A percentile compares a stretch with the other conserved stretches of the same genome.
phyloP scores from a whole-genome alignment of 148 eudicot species.

The Rhododendron ferrugineum region DNA sequence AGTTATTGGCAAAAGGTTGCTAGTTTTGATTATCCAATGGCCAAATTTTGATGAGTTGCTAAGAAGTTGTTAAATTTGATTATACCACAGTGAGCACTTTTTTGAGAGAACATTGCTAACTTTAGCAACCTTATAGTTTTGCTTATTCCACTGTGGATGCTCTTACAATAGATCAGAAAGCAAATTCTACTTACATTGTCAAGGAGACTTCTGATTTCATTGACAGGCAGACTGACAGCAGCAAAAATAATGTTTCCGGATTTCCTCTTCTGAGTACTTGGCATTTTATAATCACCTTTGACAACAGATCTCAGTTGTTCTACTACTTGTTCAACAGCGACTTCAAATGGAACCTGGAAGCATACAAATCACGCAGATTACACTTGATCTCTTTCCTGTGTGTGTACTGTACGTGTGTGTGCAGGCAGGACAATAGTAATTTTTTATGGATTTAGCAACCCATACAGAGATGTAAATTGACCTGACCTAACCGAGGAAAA shows the following conservation, averaged over 20 bases:
- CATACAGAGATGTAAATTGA: background rate
- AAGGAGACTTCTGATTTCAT: conserved; percentile 44
- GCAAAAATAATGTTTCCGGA: conserved; percentile 74
- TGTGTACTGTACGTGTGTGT: background rate
- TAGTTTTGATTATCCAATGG: no score
- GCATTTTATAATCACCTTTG: conserved; percentile 57
- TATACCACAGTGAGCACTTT: no score
- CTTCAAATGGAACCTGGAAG: conserved; percentile 84
- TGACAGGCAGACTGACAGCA: conserved; percentile 62
- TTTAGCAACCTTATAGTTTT: no score
- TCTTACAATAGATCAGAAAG: background rate
- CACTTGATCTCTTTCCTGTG: background rate
- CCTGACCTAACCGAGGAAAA: background rate
- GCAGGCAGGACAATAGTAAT: background rate
- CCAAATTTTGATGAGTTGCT: no score
- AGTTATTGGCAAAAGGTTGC: no score
- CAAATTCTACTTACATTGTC: conserved; percentile 38
- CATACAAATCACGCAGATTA: background rate
- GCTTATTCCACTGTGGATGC: no score
- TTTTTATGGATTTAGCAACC: background rate
- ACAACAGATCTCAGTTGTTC: conserved; percentile 66
- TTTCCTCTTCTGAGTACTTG: conserved; percentile 61
- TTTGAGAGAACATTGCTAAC: no score
- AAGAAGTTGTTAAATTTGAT: no score
- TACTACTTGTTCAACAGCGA: conserved; percentile 49